Conservation (phyloP, 768 basidiomycete species). For the Lepiota venenata region DNA sequence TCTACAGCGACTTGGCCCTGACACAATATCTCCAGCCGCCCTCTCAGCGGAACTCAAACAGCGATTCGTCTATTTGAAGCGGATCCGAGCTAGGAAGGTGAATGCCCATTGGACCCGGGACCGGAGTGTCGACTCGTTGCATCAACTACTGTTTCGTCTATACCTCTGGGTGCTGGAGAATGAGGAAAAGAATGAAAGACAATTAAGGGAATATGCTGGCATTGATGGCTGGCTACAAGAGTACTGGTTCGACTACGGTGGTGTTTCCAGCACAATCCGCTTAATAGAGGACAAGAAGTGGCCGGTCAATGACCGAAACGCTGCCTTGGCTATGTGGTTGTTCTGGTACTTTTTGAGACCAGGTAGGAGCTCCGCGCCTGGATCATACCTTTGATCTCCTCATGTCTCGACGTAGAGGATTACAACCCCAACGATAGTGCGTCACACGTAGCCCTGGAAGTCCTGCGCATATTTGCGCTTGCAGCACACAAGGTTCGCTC, state of each 20-base stretch:
- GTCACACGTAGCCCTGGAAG: constrained; percentile 42
- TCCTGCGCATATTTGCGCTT: constrained; percentile 60
- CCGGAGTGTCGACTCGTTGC: constrained; percentile 17
- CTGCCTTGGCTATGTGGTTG: constrained; percentile 72
- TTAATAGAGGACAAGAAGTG: constrained; percentile 45
- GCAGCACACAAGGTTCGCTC: constrained; percentile 55
- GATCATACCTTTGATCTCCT: neutral
- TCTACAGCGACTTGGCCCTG: constrained; percentile 44
- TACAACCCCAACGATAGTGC: constrained; percentile 35
- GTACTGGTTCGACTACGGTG: constrained; percentile 62
- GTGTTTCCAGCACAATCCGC: constrained; percentile 48
- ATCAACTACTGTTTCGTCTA: constrained; percentile 59
- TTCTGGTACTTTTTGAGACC: constrained; percentile 70
- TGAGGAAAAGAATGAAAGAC: constrained; percentile 66
- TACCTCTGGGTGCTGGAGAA: constrained; percentile 84
- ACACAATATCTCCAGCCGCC: constrained; percentile 33
- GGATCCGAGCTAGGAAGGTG: constrained; percentile 41
- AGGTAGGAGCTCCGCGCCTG: constrained; percentile 35
- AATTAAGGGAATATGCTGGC: constrained; percentile 65
- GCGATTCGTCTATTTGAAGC: constrained; percentile 56
- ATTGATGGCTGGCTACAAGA: constrained; percentile 62
- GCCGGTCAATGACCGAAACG: constrained; percentile 51
- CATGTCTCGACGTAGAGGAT: constrained; percentile 35
- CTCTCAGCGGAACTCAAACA: constrained; percentile 62
- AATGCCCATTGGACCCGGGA: constrained; percentile 24